Conservation (phyloP, 1,284 basidiomycete genomes). For the Cutaneotrichosporon curvatum region DNA sequence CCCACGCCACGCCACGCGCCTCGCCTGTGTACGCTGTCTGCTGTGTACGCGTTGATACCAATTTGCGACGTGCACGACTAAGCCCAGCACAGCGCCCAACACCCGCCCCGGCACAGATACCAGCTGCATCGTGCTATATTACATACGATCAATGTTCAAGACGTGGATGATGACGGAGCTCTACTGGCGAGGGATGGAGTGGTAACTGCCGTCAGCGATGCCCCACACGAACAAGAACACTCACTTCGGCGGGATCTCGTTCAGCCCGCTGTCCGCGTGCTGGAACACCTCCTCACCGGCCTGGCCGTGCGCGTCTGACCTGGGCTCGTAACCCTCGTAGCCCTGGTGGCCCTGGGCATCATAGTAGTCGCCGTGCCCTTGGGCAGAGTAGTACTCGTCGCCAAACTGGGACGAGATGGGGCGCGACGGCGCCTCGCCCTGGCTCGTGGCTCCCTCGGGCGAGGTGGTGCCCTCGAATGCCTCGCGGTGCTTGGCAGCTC, state of each 20-base stretch:
- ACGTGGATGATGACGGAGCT: no score
- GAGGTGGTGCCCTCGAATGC: slow-evolving; percentile 20
- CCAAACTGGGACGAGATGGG: background rate
- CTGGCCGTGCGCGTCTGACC: background rate
- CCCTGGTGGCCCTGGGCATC: background rate
- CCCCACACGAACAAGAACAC: no score
- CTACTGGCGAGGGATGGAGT: slow-evolving; percentile 14
- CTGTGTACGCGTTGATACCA: no score
- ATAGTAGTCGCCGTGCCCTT: background rate
- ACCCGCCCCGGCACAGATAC: no score
- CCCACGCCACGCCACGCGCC: no score
- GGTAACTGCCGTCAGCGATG: slow-evolving; percentile 13
- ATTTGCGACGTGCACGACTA: no score
- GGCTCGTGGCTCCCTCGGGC: slow-evolving; percentile 6
- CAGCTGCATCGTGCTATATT: no score
- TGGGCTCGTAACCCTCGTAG: background rate
- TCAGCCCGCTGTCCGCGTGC: slow-evolving; percentile 22
- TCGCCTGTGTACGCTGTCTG: no score
- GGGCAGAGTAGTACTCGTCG: background rate
- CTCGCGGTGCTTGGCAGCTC: slow-evolving; percentile 35
- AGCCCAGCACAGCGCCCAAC: no score
- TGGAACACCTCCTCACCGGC: slow-evolving; percentile 1
- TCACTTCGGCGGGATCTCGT: slow-evolving; percentile 41
- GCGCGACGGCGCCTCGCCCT: background rate
- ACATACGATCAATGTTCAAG: no score